phyloP scores from a whole-genome alignment of 176 grass and related monocot species.

The Tillandsia fasciculata region DNA sequence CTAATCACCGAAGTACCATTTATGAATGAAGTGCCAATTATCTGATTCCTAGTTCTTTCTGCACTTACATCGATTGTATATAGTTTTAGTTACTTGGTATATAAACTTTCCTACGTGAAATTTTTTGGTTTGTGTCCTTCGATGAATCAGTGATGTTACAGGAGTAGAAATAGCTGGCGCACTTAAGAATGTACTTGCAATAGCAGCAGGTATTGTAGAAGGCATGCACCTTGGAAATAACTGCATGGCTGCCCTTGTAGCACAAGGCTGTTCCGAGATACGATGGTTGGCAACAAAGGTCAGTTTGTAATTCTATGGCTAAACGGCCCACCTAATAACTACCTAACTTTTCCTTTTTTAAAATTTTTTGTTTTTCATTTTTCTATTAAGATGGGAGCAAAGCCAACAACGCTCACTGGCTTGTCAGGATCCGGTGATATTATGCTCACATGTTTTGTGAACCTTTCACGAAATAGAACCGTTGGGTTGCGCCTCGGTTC shows the following conservation, averaged over 20 bases:
- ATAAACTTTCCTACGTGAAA: constrained; percentile 2
- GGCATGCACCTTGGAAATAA: constrained; percentile 95
- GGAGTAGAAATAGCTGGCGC: constrained; percentile 97
- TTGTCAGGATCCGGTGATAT: constrained; percentile 92
- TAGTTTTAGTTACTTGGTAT: no score
- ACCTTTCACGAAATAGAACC: constrained; percentile 87
- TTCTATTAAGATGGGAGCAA: constrained; percentile 79
- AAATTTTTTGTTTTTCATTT: neutral
- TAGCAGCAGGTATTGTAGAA: constrained; percentile 91
- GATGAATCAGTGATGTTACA: constrained; percentile 92
- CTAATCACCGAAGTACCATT: no score
- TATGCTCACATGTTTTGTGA: constrained; percentile 98
- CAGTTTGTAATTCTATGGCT: neutral
- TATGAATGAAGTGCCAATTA: no score
- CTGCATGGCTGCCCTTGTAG: constrained; percentile 92
- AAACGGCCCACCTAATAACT: no score
- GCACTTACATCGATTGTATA: no score
- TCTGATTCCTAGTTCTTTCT: no score
- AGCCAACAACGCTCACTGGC: constrained; percentile 81
- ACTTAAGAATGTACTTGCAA: constrained; percentile 93
- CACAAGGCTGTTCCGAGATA: constrained; percentile 96
- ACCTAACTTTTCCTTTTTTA: neutral
- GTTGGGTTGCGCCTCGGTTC: constrained; percentile 82
- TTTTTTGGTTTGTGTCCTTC: constrained; percentile 28
- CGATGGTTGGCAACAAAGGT: constrained; percentile 95